Percentiles rank a stretch among this genome's conserved stretches.
These are phyloP conservation scores for Picea sitchensis DNA, from an alignment of 75 land plant species.

Conservation along the genomic window DNA sequence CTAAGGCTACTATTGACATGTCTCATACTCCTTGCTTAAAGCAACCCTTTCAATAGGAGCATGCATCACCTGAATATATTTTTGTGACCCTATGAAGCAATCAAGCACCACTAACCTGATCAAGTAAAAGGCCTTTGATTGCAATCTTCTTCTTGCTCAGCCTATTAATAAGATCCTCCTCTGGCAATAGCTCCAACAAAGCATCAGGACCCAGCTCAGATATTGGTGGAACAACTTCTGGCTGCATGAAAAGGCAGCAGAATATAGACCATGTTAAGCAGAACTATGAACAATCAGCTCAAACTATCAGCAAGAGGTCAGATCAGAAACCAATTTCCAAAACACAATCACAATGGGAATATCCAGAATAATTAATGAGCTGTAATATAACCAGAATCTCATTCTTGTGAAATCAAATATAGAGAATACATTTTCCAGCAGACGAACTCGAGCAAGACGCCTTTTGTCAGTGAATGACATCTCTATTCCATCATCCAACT, in stretches of 20 bases:
- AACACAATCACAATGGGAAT: neutral
- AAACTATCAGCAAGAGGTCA: conserved; percentile 3
- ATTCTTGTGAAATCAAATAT: neutral
- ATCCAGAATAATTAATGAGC: neutral
- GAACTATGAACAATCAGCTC: neutral
- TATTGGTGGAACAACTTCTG: conserved; percentile 72
- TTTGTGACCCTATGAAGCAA: neutral
- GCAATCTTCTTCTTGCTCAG: conserved; percentile 65
- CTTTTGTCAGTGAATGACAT: conserved; percentile 95
- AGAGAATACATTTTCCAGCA: conserved; percentile 69
- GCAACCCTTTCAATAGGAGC: neutral
- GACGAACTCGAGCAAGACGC: conserved; percentile 91
- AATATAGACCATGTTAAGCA: neutral
- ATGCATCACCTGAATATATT: neutral
- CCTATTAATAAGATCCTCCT: conserved; percentile 42
- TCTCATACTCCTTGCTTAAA: neutral
- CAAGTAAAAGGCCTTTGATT: conserved; percentile 88
- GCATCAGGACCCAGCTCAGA: conserved; percentile 99
- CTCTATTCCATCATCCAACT: conserved; percentile 92
- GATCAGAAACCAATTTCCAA: neutral
- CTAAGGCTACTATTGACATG: neutral
- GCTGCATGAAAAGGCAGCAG: conserved; percentile 49
- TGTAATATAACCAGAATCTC: neutral
- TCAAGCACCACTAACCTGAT: conserved; percentile 58
- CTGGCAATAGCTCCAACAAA: conserved; percentile 53